Conservation (phyloP, 148 eudicot species). For the Bassia scoparia region DNA sequence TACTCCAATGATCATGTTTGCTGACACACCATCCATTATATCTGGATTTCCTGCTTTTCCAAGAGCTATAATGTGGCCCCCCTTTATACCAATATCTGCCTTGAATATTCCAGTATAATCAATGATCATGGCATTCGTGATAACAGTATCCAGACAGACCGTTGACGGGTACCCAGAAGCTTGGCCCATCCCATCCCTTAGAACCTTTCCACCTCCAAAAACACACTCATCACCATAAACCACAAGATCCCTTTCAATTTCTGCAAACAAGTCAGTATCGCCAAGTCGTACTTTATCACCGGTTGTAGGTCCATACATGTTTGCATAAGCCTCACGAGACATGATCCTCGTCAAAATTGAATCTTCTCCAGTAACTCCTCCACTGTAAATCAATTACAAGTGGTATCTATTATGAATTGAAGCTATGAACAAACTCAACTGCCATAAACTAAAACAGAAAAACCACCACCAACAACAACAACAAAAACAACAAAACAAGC, state of each 20-base stretch:
- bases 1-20: constrained; percentile 79
- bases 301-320: constrained; percentile 87
- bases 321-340: constrained; percentile 76
- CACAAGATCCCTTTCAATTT: constrained; percentile 78
- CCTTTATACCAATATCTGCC: constrained; percentile 92
- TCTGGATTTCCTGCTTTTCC: constrained; percentile 97
- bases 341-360: constrained; percentile 43
- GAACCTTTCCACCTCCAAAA: constrained; percentile 96
- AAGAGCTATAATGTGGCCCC: constrained; percentile 58
- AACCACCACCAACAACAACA: too few relatives aligned
- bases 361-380: constrained; percentile 60
- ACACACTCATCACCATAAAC: constrained; percentile 93
- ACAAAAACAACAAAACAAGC: not conserved
- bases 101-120: constrained; percentile 88
- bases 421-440: not conserved
- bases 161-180: constrained; percentile 62
- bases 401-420: not conserved
- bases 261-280: constrained; percentile 83
- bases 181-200: constrained; percentile 97
- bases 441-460: not conserved
- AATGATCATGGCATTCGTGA: constrained; percentile 89
- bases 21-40: constrained; percentile 67
- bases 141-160: constrained; percentile 81
- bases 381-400: constrained; percentile 37
- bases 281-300: constrained; percentile 96